These are phyloP conservation scores for Daldinia concentrica DNA, from an alignment of 495 filamentous ascomycete species.

Conservation along the genomic window DNA sequence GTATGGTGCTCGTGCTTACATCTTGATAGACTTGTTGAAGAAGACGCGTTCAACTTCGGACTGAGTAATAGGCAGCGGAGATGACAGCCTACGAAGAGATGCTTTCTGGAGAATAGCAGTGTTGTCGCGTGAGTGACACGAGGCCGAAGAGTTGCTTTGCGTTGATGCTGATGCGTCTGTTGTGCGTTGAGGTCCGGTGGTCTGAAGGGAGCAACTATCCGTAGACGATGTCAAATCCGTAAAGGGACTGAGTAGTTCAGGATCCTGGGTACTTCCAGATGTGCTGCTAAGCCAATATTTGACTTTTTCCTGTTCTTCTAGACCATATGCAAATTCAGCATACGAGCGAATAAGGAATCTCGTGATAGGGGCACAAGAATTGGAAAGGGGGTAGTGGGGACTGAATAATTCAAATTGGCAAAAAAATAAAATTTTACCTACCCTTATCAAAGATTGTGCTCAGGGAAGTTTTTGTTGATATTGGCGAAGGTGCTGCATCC, in stretches of 20 bases:
- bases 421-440: background rate
- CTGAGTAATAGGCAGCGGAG: background rate
- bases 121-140: background rate
- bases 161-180: background rate
- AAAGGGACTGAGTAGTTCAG: slow-evolving; percentile 1
- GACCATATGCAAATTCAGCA: background rate
- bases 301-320: background rate
- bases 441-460: background rate
- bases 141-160: background rate
- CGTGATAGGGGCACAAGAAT: background rate
- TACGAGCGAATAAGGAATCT: background rate
- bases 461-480: background rate
- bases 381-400: background rate
- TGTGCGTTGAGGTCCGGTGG: background rate
- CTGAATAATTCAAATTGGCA: background rate
- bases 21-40: background rate
- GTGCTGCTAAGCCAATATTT: background rate
- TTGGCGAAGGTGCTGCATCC: background rate
- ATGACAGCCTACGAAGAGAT: background rate
- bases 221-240: background rate
- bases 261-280: slow-evolving; percentile 3
- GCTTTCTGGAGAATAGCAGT: background rate
- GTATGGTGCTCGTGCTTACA: slow-evolving; percentile 16
- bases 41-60: background rate
- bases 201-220: background rate